Evolutionary conservation across 73 alveolate genomes (phyloP), one percentile per base, ranked within the genome.

Genomic region (Diophrys appendiculata): DNA sequence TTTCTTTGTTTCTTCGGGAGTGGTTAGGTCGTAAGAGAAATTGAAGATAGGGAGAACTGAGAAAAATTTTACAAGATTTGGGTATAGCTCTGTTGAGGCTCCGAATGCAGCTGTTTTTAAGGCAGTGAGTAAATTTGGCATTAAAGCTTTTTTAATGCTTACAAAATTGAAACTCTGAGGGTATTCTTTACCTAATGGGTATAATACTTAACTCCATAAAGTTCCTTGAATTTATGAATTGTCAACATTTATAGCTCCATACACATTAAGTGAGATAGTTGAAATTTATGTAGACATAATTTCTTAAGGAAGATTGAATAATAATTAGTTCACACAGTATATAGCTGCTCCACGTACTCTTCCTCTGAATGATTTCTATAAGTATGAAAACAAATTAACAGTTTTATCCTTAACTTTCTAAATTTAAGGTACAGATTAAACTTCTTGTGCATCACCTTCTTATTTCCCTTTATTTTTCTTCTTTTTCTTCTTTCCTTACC

Each of bases 91-190:
- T 2, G 32, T 24, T 31, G 79, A 78, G 5, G 93, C 86, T 28
- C 93, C 93, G 65, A 69, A 86, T 22, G 79, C 93, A 32, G 90
- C 78, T 33, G 56, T 86, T 43, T 86, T 86, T 23, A 86, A 43
- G 52, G 83, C 27, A 72, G 77, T 86, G 64, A 65, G 72, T 29
- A 86, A 74, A 69, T 72, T 76, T 14, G 89, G 89, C 3, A 86
- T 52, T 25, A 86, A 53, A 29, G 33, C 82, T 54, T 86, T 86
- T 54, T 86, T 86, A 25, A 80, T 55, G 67, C 65, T 69, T 5
- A 80, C 53, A 30, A 71, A 53, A 33, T 69, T 81, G 84, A 82
- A 82, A 73, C 79, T 30, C 33, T 73, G 27, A 0, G 87, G 83
- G 54, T 28, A 86, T 24, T 73, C 30, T 23, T 65, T 72, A 25